phyloP scores from a whole-genome alignment of 2,329 filamentous ascomycete species.

The Epichloe uncinata region DNA sequence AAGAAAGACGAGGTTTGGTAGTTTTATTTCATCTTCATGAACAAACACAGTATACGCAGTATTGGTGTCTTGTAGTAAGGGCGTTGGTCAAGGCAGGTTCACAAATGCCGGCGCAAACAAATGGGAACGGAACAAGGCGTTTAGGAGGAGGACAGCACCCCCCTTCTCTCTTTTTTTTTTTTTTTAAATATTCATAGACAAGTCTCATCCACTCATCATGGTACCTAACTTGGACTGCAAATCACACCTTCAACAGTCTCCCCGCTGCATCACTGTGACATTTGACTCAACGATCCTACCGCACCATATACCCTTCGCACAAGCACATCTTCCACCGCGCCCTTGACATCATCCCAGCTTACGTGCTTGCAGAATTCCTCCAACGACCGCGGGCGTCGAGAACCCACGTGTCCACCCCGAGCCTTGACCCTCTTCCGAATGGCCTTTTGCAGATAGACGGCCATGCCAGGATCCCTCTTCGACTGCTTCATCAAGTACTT shows the following conservation, averaged over 20 bases:
- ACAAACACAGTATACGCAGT: not conserved
- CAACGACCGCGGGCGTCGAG: constrained; percentile 13
- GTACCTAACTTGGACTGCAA: not conserved
- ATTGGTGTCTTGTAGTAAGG: too few relatives aligned
- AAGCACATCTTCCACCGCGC: constrained; percentile 18
- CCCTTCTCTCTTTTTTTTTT: too few relatives aligned
- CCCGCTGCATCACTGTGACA: not conserved
- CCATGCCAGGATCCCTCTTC: constrained; percentile 21
- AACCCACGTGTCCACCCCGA: constrained; percentile 1
- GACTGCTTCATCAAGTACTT: constrained; percentile 24
- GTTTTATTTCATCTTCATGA: not conserved
- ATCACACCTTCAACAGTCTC: not conserved
- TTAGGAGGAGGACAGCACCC: not conserved
- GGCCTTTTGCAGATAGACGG: constrained; percentile 19
- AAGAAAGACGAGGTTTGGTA: too few relatives aligned
- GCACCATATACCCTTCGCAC: constrained; percentile 13
- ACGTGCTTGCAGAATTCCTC: constrained; percentile 20
- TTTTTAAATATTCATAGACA: not conserved
- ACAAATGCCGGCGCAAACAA: too few relatives aligned
- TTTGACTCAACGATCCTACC: constrained; percentile 10
- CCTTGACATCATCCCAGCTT: constrained; percentile 21
- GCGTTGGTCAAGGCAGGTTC: too few relatives aligned
- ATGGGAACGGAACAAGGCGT: not conserved
- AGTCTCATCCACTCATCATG: not conserved
- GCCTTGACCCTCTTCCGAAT: constrained; percentile 15